Evolutionary conservation across 768 basidiomycete species (phyloP).

Genomic region (Austroboletus festivus): DNA sequence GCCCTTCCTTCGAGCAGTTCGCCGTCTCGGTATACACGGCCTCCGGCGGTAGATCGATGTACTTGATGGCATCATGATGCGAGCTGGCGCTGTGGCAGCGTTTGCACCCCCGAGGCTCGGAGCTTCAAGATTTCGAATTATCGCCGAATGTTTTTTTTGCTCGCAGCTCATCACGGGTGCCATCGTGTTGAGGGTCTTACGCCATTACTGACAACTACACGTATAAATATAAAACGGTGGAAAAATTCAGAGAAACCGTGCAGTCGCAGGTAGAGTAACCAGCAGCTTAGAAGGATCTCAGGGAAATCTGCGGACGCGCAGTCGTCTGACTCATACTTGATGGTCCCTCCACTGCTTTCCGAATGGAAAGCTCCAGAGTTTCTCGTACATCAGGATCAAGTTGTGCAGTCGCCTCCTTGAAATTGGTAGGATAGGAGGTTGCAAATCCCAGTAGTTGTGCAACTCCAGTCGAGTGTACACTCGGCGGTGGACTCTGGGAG

Average conservation of each 20-base stretch:
- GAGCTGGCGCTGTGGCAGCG: no score
- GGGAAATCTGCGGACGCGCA: constrained; percentile 73
- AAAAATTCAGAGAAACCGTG: not conserved
- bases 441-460: constrained; percentile 72
- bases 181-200: no score
- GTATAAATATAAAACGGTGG: not conserved
- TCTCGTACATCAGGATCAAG: constrained; percentile 58
- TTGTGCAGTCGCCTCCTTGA: constrained; percentile 79
- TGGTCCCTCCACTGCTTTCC: constrained; percentile 63
- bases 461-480: constrained; percentile 56
- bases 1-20: no score
- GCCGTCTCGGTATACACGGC: no score
- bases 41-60: no score
- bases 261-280: not conserved
- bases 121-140: no score
- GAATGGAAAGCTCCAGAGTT: constrained; percentile 71
- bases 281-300: constrained; percentile 57
- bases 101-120: no score
- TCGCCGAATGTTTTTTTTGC: no score
- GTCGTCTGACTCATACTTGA: constrained; percentile 34
- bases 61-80: no score
- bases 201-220: no score
- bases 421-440: constrained; percentile 63
- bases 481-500: constrained; percentile 38
- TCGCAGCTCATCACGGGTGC: no score